Evolutionary conservation across 306 rosid genomes (phyloP).

Genomic region (Prunus mongolica): DNA sequence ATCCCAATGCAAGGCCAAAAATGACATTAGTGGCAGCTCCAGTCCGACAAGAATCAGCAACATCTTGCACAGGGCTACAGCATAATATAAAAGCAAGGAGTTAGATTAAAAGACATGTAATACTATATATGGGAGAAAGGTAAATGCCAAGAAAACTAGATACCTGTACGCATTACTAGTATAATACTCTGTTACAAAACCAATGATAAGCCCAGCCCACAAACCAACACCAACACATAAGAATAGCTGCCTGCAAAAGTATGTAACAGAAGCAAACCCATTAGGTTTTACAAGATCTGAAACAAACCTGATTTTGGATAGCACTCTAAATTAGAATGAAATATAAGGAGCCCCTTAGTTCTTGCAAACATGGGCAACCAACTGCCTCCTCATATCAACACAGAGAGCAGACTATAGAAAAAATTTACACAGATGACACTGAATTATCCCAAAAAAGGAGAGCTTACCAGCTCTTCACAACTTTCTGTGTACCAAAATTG

Average conservation of each 20-base stretch:
- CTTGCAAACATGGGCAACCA: not conserved
- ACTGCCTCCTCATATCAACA: too few species aligned
- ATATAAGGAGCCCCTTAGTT: not conserved
- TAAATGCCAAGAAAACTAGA: conserved; percentile 4
- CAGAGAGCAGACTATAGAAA: not conserved
- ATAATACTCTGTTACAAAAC: conserved; percentile 86
- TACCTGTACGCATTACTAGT: conserved; percentile 98
- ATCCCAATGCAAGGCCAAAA: conserved; percentile 98
- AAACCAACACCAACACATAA: conserved; percentile 89
- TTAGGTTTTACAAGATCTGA: not conserved
- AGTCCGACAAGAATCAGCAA: conserved; percentile 93
- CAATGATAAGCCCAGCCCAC: conserved; percentile 96
- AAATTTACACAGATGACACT: not conserved
- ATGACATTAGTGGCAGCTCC: conserved; percentile 98
- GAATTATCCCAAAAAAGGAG: not conserved
- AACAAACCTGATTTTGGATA: not conserved
- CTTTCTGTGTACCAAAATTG: conserved; percentile 81
- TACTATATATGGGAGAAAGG: not conserved
- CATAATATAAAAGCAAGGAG: conserved; percentile 7
- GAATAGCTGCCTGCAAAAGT: conserved; percentile 78
- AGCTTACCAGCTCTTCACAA: conserved; percentile 68
- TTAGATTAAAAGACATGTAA: not conserved
- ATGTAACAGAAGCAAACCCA: not conserved
- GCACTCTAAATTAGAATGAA: not conserved
- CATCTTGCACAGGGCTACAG: conserved; percentile 95